A percentile compares a stretch with the other conserved stretches of the same genome.
phyloP scores from a whole-genome alignment of 345 rosid species.

The Populus davidiana region DNA sequence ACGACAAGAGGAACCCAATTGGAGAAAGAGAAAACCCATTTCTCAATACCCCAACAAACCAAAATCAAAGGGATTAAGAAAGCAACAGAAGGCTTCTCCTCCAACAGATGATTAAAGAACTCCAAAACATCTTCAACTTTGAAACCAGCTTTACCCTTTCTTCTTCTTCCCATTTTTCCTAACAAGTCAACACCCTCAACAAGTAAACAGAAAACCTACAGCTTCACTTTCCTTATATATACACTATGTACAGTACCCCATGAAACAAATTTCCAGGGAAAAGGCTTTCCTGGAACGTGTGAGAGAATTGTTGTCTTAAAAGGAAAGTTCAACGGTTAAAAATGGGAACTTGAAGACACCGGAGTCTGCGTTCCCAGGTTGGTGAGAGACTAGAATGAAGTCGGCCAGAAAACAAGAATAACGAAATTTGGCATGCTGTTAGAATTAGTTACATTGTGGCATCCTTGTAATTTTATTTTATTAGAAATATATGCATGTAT shows the following conservation, averaged over 20 bases:
- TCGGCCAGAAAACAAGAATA: too few species aligned
- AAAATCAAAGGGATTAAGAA: conserved; percentile 58
- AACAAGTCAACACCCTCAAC: neutral
- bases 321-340: neutral
- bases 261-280: neutral
- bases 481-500: too few species aligned
- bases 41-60: conserved; percentile 74
- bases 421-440: too few species aligned
- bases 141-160: conserved; percentile 39
- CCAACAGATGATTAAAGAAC: conserved; percentile 49
- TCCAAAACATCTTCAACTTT: conserved; percentile 44
- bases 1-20: conserved; percentile 85
- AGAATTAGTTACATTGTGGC: too few species aligned
- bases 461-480: too few species aligned
- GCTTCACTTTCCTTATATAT: neutral
- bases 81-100: conserved; percentile 59
- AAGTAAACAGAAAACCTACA: neutral
- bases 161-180: conserved; percentile 36
- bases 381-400: neutral
- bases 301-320: neutral
- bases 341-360: neutral
- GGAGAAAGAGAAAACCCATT: conserved; percentile 84
- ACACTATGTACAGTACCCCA: neutral
- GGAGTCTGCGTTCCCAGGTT: neutral
- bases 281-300: neutral